Evolutionary conservation across 225 moss, liverwort and hornwort genomes (phyloP).

Genomic region (Marchantia polymorpha): DNA sequence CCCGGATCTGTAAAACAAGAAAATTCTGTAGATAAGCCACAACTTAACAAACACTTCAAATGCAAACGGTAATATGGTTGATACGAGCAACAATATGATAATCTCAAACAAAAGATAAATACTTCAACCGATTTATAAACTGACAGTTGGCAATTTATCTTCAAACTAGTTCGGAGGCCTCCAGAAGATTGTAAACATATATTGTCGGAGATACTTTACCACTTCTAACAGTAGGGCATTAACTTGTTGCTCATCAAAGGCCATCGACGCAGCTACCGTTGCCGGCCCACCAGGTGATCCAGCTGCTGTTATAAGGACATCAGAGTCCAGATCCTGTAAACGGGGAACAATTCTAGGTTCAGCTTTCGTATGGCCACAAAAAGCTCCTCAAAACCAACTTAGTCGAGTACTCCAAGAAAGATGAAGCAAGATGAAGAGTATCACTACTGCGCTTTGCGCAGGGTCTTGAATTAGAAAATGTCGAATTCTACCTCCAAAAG

Average conservation of each 20-base stretch:
- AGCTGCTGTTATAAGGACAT: conserved; percentile 62
- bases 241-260: conserved; percentile 85
- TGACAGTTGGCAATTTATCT: neutral
- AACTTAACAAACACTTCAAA: neutral
- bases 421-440: neutral
- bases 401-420: neutral
- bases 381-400: neutral
- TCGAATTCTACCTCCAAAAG: too few species aligned
- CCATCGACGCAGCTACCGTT: conserved; percentile 65
- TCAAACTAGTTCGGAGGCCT: neutral
- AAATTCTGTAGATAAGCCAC: neutral
- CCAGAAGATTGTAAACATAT: neutral
- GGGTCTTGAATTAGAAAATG: too few species aligned
- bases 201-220: conserved; percentile 40
- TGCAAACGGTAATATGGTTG: neutral
- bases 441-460: too few species aligned
- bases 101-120: neutral
- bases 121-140: neutral
- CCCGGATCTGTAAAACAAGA: conserved; percentile 59
- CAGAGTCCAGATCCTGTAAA: conserved; percentile 69
- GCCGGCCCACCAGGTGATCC: conserved; percentile 54
- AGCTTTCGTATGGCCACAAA: neutral
- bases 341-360: neutral
- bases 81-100: neutral
- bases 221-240: conserved; percentile 84